These are phyloP conservation scores for Gryganskiella cystojenkinii DNA, from an alignment of 192 early-diverging fungal species.

Conservation along the genomic window DNA sequence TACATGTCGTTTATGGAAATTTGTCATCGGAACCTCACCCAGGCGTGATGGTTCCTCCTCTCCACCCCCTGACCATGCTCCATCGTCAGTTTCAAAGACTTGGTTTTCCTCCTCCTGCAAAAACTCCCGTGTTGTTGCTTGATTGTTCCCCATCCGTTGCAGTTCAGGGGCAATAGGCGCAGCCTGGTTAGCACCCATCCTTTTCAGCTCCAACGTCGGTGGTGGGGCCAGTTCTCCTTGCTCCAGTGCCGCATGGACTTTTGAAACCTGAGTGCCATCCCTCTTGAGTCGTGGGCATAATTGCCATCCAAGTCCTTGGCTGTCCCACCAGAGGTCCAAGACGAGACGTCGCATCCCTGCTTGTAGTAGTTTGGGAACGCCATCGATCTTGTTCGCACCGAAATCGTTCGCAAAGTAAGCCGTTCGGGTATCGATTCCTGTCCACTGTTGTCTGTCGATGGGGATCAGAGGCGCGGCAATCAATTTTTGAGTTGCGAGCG, in stretches of 20 bases:
- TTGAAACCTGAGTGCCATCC: background rate
- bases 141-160: too few species aligned
- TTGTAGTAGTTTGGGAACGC: conserved; percentile 24
- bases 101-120: too few species aligned
- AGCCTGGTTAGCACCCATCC: conserved; percentile 15
- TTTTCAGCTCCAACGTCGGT: conserved; percentile 3
- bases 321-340: conserved; percentile 48
- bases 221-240: background rate
- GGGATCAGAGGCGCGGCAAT: conserved; percentile 34
- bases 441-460: conserved; percentile 29
- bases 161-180: too few species aligned
- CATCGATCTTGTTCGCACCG: conserved; percentile 20
- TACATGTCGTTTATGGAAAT: too few species aligned
- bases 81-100: too few species aligned
- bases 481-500: conserved; percentile 34
- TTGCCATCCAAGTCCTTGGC: conserved; percentile 30
- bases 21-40: too few species aligned
- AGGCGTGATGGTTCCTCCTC: too few species aligned
- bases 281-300: conserved; percentile 35
- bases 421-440: conserved; percentile 31
- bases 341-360: conserved; percentile 42
- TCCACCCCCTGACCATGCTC: too few species aligned
- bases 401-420: conserved; percentile 41
- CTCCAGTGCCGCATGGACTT: conserved; percentile 13
- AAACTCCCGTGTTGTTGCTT: conserved; percentile 1